A percentile compares a stretch with the other conserved stretches of the same genome.
phyloP scores from a whole-genome alignment of 1,284 basidiomycete genomes.

The Heterobasidion annosum region DNA sequence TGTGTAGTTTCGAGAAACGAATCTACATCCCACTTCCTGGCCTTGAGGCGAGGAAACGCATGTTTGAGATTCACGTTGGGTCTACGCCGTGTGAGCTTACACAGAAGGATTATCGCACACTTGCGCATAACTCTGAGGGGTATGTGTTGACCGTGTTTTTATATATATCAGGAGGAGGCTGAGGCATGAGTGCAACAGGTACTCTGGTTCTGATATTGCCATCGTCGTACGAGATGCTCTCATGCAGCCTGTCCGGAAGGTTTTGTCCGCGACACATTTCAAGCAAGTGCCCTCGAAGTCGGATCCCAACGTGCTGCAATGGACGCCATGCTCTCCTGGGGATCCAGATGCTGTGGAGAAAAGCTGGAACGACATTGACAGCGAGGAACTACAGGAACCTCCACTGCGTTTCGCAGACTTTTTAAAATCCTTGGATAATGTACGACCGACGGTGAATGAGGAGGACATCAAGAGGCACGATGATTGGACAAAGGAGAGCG shows the following conservation, averaged over 20 bases:
- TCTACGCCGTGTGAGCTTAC: slow-evolving; percentile 83
- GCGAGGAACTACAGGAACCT: slow-evolving; percentile 88
- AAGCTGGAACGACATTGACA: slow-evolving; percentile 87
- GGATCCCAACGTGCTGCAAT: slow-evolving; percentile 36
- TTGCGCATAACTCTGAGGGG: slow-evolving; percentile 88
- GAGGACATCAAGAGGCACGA: slow-evolving; percentile 89
- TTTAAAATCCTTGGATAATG: slow-evolving; percentile 73
- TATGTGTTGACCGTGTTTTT: slow-evolving; percentile 19
- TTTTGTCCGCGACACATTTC: slow-evolving; percentile 94
- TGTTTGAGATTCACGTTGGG: slow-evolving; percentile 97
- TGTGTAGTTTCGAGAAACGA: slow-evolving; percentile 82
- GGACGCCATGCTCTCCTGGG: slow-evolving; percentile 94
- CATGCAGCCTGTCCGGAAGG: slow-evolving; percentile 98
- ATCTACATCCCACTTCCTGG: slow-evolving; percentile 98
- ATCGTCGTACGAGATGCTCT: slow-evolving; percentile 94
- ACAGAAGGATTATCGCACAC: slow-evolving; percentile 70
- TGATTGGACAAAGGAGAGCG: slow-evolving; percentile 87
- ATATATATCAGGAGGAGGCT: neutral
- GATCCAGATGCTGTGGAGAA: slow-evolving; percentile 84
- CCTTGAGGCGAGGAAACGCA: slow-evolving; percentile 83
- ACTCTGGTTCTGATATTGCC: slow-evolving; percentile 93
- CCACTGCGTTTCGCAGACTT: slow-evolving; percentile 78
- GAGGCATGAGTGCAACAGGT: slow-evolving; percentile 29
- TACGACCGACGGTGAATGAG: slow-evolving; percentile 84
- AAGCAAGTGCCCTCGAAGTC: slow-evolving; percentile 43